phyloP scores from a whole-genome alignment of 257 asterid genomes.

The Petunia secreta region DNA sequence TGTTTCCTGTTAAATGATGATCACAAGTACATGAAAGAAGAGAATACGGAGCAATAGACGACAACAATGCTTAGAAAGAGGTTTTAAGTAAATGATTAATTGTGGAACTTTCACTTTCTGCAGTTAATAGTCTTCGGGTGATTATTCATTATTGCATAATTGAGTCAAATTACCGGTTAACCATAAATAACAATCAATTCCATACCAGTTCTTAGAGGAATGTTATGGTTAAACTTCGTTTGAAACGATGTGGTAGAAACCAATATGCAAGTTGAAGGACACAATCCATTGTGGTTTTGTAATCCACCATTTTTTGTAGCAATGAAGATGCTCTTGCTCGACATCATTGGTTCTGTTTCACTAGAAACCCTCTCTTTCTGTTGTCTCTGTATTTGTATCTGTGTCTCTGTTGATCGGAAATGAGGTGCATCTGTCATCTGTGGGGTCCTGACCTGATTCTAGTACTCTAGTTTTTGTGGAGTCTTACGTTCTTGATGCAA shows the following conservation, averaged over 20 bases:
- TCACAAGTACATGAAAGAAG: neutral
- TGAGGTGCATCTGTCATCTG: conserved; percentile 6
- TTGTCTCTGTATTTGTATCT: neutral
- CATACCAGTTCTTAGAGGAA: too few relatives aligned
- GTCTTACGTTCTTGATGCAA: neutral
- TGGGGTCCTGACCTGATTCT: neutral
- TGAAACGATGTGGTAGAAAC: too few relatives aligned
- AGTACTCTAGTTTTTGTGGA: neutral
- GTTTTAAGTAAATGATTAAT: neutral
- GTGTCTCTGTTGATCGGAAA: neutral
- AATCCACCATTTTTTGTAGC: too few relatives aligned
- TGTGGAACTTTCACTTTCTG: conserved; percentile 12
- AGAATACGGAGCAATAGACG: neutral
- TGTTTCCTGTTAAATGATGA: neutral
- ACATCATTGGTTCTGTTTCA: too few relatives aligned
- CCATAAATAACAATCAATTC: too few relatives aligned
- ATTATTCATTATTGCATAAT: too few relatives aligned
- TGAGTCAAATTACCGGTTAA: too few relatives aligned
- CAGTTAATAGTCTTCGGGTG: neutral
- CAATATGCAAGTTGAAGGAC: too few relatives aligned
- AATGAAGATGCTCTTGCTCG: too few relatives aligned
- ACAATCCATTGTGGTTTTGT: too few relatives aligned
- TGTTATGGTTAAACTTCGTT: too few relatives aligned
- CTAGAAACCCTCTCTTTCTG: too few relatives aligned
- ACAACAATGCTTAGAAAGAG: neutral